Percentiles rank a stretch among this genome's conserved stretches.
These are phyloP conservation scores for Aspergillus novofumigatus DNA, from an alignment of 2,329 filamentous ascomycete species.

Conservation along the genomic window DNA sequence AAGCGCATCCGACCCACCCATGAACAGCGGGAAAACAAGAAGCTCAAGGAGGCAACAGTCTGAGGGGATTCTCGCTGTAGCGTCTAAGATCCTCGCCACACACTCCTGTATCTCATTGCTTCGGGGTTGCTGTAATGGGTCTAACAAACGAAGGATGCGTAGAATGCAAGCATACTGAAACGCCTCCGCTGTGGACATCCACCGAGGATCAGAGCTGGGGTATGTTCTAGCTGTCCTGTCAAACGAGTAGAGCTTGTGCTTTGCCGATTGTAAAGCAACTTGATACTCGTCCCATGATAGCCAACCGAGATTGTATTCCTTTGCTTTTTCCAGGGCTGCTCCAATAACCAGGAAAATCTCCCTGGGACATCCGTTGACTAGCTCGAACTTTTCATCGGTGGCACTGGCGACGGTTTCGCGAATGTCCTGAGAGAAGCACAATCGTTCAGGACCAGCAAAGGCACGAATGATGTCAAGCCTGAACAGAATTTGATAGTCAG, in stretches of 20 bases:
- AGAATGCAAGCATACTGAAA: slow-evolving; percentile 27
- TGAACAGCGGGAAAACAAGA: slow-evolving; percentile 27
- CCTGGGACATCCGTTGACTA: slow-evolving; percentile 28
- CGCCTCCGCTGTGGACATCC: slow-evolving; percentile 22
- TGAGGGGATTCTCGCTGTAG: slow-evolving; percentile 19
- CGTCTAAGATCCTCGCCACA: slow-evolving; percentile 24
- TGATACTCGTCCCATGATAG: slow-evolving; percentile 16
- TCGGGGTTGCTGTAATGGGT: slow-evolving; percentile 17
- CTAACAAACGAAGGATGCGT: slow-evolving; percentile 23
- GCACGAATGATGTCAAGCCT: slow-evolving; percentile 32
- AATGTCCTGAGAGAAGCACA: slow-evolving; percentile 26
- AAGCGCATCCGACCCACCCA: slow-evolving; percentile 26
- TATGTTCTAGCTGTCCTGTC: slow-evolving; percentile 16
- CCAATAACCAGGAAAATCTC: slow-evolving; percentile 29
- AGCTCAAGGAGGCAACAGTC: slow-evolving; percentile 24
- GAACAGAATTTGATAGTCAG: neutral
- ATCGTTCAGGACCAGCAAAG: slow-evolving; percentile 21
- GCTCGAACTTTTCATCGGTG: slow-evolving; percentile 23
- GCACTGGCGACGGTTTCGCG: slow-evolving; percentile 22
- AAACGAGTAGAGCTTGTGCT: slow-evolving; percentile 22
- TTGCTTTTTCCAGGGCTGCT: slow-evolving; percentile 23
- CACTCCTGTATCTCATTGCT: slow-evolving; percentile 21
- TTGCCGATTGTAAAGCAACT: slow-evolving; percentile 13
- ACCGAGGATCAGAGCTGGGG: slow-evolving; percentile 20
- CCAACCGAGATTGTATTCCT: slow-evolving; percentile 20